Evolutionary conservation across 805 yeast genomes (phyloP).

Genomic region (Nakazawaea ernobii): DNA sequence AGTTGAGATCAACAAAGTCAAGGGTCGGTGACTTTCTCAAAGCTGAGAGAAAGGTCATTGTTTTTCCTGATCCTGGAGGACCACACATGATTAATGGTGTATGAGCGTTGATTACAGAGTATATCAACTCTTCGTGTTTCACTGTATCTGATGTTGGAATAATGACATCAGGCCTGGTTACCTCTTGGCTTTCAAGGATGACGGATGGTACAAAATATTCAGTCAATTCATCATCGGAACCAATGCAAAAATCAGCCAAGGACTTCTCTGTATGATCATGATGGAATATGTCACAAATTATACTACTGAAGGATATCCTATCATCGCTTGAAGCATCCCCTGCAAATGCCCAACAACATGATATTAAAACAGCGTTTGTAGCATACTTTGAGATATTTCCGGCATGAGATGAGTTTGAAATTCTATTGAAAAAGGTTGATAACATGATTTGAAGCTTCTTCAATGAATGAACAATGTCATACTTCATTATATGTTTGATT

Average conservation of each 20-base stretch:
- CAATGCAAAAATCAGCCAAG: slow-evolving; percentile 36
- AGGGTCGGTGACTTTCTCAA: slow-evolving; percentile 51
- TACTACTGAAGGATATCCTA: slow-evolving; percentile 25
- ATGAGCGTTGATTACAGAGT: slow-evolving; percentile 48
- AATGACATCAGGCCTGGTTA: slow-evolving; percentile 55
- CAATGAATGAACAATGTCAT: slow-evolving; percentile 29
- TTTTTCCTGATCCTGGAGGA: slow-evolving; percentile 97
- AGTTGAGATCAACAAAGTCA: slow-evolving; percentile 66
- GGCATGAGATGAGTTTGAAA: slow-evolving; percentile 15
- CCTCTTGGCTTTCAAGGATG: slow-evolving; percentile 52
- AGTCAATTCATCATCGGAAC: slow-evolving; percentile 45
- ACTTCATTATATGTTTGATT: slow-evolving; percentile 48
- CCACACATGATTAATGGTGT: slow-evolving; percentile 75
- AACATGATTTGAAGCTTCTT: slow-evolving; percentile 35
- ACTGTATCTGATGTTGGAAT: slow-evolving; percentile 78
- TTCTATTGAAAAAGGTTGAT: slow-evolving; percentile 26
- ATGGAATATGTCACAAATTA: slow-evolving; percentile 19
- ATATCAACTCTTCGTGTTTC: slow-evolving; percentile 57
- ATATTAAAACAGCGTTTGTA: slow-evolving; percentile 27
- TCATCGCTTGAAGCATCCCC: slow-evolving; percentile 46
- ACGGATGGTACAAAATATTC: slow-evolving; percentile 30
- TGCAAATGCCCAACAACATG: slow-evolving; percentile 57
- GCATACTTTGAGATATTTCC: slow-evolving; percentile 26
- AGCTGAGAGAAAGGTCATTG: slow-evolving; percentile 79
- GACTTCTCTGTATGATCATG: slow-evolving; percentile 11